Percentiles rank a stretch among this genome's conserved stretches.
Conservation (phyloP, 75 land plant genomes). For the Selaginella moellendorffii region DNA sequence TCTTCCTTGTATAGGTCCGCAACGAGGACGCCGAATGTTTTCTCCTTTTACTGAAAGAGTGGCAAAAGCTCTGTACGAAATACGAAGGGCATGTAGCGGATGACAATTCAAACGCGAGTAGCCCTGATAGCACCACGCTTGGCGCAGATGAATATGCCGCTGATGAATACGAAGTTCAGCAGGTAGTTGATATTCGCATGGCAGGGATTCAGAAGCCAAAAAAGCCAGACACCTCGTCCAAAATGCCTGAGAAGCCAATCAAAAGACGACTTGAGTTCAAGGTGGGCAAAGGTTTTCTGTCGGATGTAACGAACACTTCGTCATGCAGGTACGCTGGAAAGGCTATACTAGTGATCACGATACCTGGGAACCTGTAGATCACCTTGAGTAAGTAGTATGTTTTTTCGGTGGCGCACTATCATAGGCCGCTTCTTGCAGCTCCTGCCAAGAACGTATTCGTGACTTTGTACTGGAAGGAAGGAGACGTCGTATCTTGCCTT, state of each 20-base stretch:
- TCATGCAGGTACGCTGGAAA: slow-evolving; percentile 67
- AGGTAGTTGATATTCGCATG: slow-evolving; percentile 36
- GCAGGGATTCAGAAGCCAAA: neutral
- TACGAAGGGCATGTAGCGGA: slow-evolving; percentile 15
- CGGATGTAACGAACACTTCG: neutral
- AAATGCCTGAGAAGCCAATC: slow-evolving; percentile 25
- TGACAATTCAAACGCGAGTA: slow-evolving; percentile 9
- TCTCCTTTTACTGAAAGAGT: slow-evolving; percentile 47
- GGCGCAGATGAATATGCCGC: slow-evolving; percentile 34
- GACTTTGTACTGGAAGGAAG: slow-evolving; percentile 54
- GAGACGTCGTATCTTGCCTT: slow-evolving; percentile 47
- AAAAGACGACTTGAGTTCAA: neutral
- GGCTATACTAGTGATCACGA: slow-evolving; percentile 56
- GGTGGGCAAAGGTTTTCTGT: neutral
- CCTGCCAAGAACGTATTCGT: slow-evolving; percentile 43
- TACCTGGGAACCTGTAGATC: slow-evolving; percentile 79
- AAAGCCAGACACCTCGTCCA: slow-evolving; percentile 20
- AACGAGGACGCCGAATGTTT: slow-evolving; percentile 87
- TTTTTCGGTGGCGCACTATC: no score
- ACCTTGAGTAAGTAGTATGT: slow-evolving; percentile 35
- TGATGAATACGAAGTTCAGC: slow-evolving; percentile 67
- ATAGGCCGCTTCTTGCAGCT: slow-evolving; percentile 20
- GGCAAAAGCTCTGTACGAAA: slow-evolving; percentile 58
- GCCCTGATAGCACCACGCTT: neutral
- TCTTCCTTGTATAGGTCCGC: no score